Evolutionary conservation across 1,284 basidiomycete genomes (phyloP), one percentile per base, ranked within the genome.

Genomic region (Cutaneotrichosporon sp.): DNA sequence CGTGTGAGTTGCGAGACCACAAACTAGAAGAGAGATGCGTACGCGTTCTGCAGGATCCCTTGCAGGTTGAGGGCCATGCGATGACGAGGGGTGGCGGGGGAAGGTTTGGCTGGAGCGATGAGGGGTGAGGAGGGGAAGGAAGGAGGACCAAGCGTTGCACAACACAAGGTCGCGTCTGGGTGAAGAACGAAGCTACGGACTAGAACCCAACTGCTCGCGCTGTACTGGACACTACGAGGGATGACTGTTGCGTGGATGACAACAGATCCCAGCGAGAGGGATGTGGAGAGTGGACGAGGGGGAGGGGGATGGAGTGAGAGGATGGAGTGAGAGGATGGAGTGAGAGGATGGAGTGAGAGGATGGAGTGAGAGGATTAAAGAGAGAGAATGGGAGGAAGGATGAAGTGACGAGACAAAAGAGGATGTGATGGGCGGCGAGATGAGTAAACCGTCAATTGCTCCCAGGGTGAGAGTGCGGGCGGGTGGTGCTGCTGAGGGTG

Each of bases 1-100:
- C 45, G 52, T 33, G 45, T 54, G 31, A 53, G 52, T n/a, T 36
- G n/a, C 31, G n/a, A 25, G 29, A 24, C 20, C 51, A 53, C 51
- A 33, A 18, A 31, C 54, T 29, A 45, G 18, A 43, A 6, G n/a
- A 27, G 24, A 24, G 60, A 62, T 66, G 65, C 65, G 58, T 66
- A 66, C 65, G 65, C 65, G 65, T 66, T 63, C 56, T 63, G 22
- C 18, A 5, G 38, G 2, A 64, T 42, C 42, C 20, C 6, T 20
- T 14, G 42, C 51, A 53, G 58, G 27, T 56, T 46, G 27, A 7
- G 7, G 56, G 60, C 59, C 59, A 60, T 64, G 55, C 43, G 61
- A 53, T 36, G 51, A 43, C n/a, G 20, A 20, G 33, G 13, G 31
- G 29, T n/a, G n/a, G n/a, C n/a, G n/a, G n/a, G 11, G 27, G 27